Conservation (phyloP, 306 rosid genomes). For the Betula pendula region DNA sequence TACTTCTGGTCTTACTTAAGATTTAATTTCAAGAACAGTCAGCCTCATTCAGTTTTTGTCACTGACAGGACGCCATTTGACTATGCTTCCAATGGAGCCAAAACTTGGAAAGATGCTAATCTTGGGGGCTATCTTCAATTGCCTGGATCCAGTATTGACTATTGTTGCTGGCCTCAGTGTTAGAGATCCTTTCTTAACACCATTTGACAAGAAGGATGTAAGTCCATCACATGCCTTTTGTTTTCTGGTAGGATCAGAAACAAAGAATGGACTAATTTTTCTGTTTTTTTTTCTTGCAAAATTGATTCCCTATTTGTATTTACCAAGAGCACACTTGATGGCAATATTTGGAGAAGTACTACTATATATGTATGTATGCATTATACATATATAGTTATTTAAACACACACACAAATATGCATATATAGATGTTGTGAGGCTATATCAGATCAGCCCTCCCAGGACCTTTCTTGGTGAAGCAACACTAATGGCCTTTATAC, state of each 20-base stretch:
- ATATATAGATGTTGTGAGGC: not conserved
- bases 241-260: conserved; percentile 11
- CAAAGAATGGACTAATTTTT: not conserved
- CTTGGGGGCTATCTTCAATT: conserved; percentile 77
- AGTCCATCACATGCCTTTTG: conserved; percentile 28
- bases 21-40: conserved; percentile 10
- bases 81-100: conserved; percentile 95
- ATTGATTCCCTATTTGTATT: not conserved
- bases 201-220: conserved; percentile 90
- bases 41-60: conserved; percentile 29
- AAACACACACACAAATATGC: not conserved
- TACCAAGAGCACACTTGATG: not conserved
- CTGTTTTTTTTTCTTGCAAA: not conserved
- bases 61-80: conserved; percentile 71
- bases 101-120: conserved; percentile 97
- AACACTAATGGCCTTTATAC: not conserved
- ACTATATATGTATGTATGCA: not conserved
- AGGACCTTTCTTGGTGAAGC: conserved; percentile 1
- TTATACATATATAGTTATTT: not conserved
- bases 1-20: conserved; percentile 16
- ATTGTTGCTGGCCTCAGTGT: conserved; percentile 93
- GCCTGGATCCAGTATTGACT: conserved; percentile 91
- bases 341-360: not conserved
- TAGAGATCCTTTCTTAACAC: conserved; percentile 89
- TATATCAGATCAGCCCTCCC: not conserved